These are phyloP conservation scores for Trifolium fragiferum DNA, from an alignment of 306 rosid genomes.

Conservation along the genomic window DNA sequence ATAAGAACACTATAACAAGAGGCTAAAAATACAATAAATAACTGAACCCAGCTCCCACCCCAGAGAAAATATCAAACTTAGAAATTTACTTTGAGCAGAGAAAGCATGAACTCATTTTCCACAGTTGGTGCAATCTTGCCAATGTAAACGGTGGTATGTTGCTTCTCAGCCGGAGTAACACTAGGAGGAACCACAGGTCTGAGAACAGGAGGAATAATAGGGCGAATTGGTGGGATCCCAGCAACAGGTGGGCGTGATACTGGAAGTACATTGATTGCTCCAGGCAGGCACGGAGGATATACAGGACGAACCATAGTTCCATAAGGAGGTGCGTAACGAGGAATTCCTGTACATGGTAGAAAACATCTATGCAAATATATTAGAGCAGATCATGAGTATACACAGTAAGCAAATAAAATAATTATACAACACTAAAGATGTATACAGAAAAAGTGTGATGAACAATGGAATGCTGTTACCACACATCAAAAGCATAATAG, in stretches of 20 bases:
- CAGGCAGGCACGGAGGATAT: slow-evolving; percentile 80
- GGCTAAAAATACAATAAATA: slow-evolving; percentile 5
- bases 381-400: slow-evolving; percentile 55
- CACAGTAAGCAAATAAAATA: slow-evolving; percentile 37
- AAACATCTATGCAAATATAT: slow-evolving; percentile 71
- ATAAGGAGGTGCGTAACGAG: slow-evolving; percentile 83
- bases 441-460: slow-evolving; percentile 44
- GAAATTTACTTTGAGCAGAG: slow-evolving; percentile 77
- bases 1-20: slow-evolving; percentile 36
- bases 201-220: slow-evolving; percentile 69
- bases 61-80: slow-evolving; percentile 22
- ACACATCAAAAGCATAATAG: slow-evolving; percentile 84
- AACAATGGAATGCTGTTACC: slow-evolving; percentile 75
- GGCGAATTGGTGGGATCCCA: slow-evolving; percentile 83
- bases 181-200: slow-evolving; percentile 78
- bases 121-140: slow-evolving; percentile 94
- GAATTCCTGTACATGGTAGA: slow-evolving; percentile 78
- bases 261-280: slow-evolving; percentile 74
- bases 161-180: slow-evolving; percentile 81
- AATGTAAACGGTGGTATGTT: slow-evolving; percentile 83
- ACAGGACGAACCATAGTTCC: slow-evolving; percentile 75
- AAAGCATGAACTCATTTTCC: slow-evolving; percentile 85
- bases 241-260: slow-evolving; percentile 81
- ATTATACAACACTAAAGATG: slow-evolving; percentile 45
- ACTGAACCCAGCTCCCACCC: slow-evolving; percentile 13